phyloP scores from a whole-genome alignment of 2,329 filamentous ascomycete species.

The Ophiostoma himal-ulmi region DNA sequence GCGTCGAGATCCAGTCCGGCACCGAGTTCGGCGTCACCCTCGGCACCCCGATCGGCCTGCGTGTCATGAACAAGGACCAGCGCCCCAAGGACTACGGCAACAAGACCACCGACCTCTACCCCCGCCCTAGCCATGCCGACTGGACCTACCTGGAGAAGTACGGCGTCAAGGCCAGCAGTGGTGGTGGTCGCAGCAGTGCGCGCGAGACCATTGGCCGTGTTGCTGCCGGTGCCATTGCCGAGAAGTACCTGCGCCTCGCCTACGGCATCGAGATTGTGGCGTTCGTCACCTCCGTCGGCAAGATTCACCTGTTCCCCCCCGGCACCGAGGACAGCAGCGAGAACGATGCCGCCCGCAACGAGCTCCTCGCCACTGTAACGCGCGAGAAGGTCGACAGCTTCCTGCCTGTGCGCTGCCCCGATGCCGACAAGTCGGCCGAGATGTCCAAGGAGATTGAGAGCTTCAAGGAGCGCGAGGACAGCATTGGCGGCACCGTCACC shows the following conservation, averaged over 20 bases:
- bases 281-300: constrained; percentile 81
- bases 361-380: constrained; percentile 65
- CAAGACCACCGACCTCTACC: constrained; percentile 85
- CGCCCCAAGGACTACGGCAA: constrained; percentile 85
- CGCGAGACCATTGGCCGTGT: constrained; percentile 92
- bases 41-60: constrained; percentile 82
- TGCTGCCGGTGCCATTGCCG: constrained; percentile 83
- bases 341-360: constrained; percentile 23
- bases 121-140: constrained; percentile 87
- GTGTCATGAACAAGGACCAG: constrained; percentile 89
- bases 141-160: constrained; percentile 98
- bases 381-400: constrained; percentile 73
- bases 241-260: constrained; percentile 78
- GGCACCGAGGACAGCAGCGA: constrained; percentile 16
- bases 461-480: constrained; percentile 73
- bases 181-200: constrained; percentile 86
- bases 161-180: constrained; percentile 83
- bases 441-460: constrained; percentile 78
- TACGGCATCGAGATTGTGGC: constrained; percentile 88
- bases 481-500: constrained; percentile 90
- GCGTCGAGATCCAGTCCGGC: constrained; percentile 85
- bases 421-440: constrained; percentile 54
- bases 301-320: constrained; percentile 64
- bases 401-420: constrained; percentile 82
- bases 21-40: constrained; percentile 85